Conservation (phyloP, 305 asterid species). For the Rubia peregrina region DNA sequence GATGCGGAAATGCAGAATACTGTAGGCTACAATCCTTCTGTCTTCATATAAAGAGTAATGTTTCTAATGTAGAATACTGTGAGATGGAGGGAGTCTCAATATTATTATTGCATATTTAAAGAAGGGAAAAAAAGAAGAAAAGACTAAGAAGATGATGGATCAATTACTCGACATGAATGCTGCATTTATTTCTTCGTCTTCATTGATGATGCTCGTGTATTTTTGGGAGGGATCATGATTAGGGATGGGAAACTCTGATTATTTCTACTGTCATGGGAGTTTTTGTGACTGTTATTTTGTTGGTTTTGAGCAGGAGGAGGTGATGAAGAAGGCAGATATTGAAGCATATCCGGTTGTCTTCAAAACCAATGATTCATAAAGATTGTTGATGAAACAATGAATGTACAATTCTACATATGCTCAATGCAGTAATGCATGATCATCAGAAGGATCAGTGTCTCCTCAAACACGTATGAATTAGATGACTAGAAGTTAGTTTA, state of each 20-base stretch:
- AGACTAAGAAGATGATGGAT: neutral
- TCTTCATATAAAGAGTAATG: neutral
- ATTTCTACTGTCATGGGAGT: neutral
- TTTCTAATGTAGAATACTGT: neutral
- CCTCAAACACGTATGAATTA: too few relatives aligned
- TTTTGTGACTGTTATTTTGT: neutral
- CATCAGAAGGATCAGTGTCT: neutral
- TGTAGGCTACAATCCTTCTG: neutral
- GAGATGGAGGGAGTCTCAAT: too few relatives aligned
- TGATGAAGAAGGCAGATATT: constrained; percentile 33
- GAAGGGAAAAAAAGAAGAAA: neutral
- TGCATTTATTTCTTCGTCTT: neutral
- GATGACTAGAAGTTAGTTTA: neutral
- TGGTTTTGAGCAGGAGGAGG: constrained; percentile 37
- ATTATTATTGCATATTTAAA: neutral
- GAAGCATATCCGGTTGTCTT: constrained; percentile 35
- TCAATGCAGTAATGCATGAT: neutral
- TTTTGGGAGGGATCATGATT: too few relatives aligned
- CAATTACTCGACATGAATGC: neutral
- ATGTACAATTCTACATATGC: neutral
- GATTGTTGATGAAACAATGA: neutral
- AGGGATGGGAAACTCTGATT: neutral
- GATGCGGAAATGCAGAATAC: neutral
- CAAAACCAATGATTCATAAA: neutral
- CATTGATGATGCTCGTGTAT: neutral